These are phyloP conservation scores for Saccharata proteae DNA, from an alignment of 2,329 filamentous ascomycete species.

Conservation along the genomic window DNA sequence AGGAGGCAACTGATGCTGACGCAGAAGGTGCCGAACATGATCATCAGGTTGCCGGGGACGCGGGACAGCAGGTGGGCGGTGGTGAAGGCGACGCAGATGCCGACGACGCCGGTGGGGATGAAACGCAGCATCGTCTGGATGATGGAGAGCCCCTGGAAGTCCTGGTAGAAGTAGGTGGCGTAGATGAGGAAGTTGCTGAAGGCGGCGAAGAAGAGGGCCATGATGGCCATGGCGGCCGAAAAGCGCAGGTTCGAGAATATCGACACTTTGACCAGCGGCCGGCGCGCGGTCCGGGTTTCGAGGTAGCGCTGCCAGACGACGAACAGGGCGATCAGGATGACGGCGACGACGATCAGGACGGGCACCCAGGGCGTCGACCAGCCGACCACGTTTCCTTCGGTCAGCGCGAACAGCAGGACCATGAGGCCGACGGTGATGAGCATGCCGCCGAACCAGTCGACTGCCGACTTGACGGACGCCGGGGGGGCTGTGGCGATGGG, in stretches of 20 bases:
- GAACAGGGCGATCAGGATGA: slow-evolving; percentile 43
- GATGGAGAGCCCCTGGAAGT: slow-evolving; percentile 46
- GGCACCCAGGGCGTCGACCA: slow-evolving; percentile 50
- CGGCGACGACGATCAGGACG: slow-evolving; percentile 42
- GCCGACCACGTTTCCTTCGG: slow-evolving; percentile 53
- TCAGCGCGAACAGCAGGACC: slow-evolving; percentile 50
- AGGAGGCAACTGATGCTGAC: slow-evolving; percentile 45
- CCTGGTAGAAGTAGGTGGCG: slow-evolving; percentile 55
- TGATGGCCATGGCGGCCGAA: slow-evolving; percentile 48
- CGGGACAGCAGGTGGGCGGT: slow-evolving; percentile 44
- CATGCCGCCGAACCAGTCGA: slow-evolving; percentile 53
- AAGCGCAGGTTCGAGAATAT: slow-evolving; percentile 47
- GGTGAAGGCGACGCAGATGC: slow-evolving; percentile 40
- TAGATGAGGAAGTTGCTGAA: slow-evolving; percentile 56
- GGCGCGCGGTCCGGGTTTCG: slow-evolving; percentile 34
- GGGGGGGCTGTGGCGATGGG: slow-evolving; percentile 13
- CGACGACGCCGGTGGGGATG: slow-evolving; percentile 50
- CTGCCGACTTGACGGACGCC: slow-evolving; percentile 30
- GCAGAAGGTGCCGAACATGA: slow-evolving; percentile 43
- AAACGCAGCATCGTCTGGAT: slow-evolving; percentile 55
- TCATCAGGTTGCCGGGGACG: slow-evolving; percentile 43
- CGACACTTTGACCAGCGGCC: slow-evolving; percentile 51
- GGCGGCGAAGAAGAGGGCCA: slow-evolving; percentile 49
- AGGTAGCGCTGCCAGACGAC: slow-evolving; percentile 46
- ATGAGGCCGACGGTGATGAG: slow-evolving; percentile 49